Percentiles rank a stretch among this genome's conserved stretches.
These are phyloP conservation scores for Aurantiochytrium sp. DNA, from an alignment of 108 stramenopile species.

Conservation along the genomic window DNA sequence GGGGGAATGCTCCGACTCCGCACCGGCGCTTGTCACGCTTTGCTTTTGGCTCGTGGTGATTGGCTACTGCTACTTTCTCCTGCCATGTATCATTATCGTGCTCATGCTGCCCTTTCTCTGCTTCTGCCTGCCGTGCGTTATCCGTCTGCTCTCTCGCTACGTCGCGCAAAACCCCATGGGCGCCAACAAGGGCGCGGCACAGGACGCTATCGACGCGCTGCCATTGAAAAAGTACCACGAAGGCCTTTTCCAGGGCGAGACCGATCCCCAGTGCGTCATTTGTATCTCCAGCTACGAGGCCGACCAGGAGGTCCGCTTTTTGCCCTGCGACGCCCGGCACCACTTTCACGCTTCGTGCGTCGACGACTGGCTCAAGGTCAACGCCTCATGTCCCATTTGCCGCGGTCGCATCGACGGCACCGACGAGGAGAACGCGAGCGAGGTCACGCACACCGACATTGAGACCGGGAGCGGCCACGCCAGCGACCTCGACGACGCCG, in stretches of 20 bases:
- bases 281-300: background rate
- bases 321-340: background rate
- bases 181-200: slow-evolving; percentile 33
- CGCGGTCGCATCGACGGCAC: background rate
- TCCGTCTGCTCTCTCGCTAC: slow-evolving; percentile 45
- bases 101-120: slow-evolving; percentile 54
- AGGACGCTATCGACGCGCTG: slow-evolving; percentile 39
- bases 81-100: slow-evolving; percentile 55
- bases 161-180: slow-evolving; percentile 36
- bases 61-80: slow-evolving; percentile 52
- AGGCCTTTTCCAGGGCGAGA: background rate
- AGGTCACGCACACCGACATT: background rate
- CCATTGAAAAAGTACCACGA: slow-evolving; percentile 35
- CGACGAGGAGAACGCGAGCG: background rate
- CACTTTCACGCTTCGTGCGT: background rate
- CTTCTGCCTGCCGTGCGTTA: slow-evolving; percentile 59
- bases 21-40: slow-evolving; percentile 34
- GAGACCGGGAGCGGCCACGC: background rate
- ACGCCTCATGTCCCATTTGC: slow-evolving; percentile 27
- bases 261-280: slow-evolving; percentile 8
- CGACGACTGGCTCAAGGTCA: slow-evolving; percentile 1
- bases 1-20: background rate
- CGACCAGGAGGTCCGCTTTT: background rate
- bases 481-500: background rate
- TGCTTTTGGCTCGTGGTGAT: slow-evolving; percentile 54